Evolutionary conservation across 306 rosid species (phyloP).

Genomic region (Cucurbita ficifolia): DNA sequence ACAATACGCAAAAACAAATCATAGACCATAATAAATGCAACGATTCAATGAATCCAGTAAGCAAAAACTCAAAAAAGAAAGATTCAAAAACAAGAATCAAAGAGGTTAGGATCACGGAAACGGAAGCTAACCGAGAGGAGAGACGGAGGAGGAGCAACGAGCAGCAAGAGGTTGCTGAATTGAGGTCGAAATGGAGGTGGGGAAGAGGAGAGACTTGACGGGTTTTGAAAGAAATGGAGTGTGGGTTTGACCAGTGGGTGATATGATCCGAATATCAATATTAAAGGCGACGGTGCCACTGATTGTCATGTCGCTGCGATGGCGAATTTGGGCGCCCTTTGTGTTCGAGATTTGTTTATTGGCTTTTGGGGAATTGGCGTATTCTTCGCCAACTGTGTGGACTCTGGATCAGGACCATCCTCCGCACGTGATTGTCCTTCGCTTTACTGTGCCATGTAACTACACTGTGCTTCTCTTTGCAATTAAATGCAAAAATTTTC

Average conservation of each 20-base stretch:
- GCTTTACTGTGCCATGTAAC: neutral
- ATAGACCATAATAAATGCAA: neutral
- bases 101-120: neutral
- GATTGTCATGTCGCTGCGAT: slow-evolving; percentile 4
- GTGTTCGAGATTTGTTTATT: neutral
- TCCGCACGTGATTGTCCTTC: neutral
- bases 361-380: neutral
- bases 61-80: neutral
- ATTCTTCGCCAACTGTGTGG: slow-evolving; percentile 4
- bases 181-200: neutral
- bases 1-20: neutral
- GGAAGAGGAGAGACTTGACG: neutral
- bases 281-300: slow-evolving; percentile 5
- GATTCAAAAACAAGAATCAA: neutral
- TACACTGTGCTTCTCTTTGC: too few species aligned
- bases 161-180: neutral
- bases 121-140: neutral
- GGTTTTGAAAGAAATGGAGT: neutral
- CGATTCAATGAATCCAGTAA: neutral
- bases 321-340: neutral
- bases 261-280: neutral
- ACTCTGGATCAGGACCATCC: neutral
- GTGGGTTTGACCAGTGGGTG: neutral
- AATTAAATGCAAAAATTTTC: too few species aligned
- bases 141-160: neutral